Base-by-base conservation (phyloP, 2,329 filamentous ascomycete genomes). In the Trichoderma polysporum region DNA sequence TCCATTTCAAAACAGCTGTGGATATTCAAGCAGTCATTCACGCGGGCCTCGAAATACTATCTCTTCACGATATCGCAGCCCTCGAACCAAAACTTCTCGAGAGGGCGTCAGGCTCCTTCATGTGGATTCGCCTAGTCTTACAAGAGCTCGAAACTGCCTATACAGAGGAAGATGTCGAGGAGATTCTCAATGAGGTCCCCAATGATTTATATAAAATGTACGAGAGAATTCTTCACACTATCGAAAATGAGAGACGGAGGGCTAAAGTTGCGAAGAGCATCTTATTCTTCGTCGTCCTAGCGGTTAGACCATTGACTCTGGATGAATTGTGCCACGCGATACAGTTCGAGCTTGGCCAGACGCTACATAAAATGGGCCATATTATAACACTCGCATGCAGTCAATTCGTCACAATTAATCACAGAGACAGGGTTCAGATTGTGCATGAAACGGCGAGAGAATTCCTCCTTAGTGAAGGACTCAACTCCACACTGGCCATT, bases 391-490 rank as follows among this genome's bases (percentile, higher is more conserved):
- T 47, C 4, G 19, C 47, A 12, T 61, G 56, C 31, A 50, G 64
- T 22, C 64, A 66, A 31, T 54, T 66, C 6, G 45, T 66, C 25
- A 61, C 57, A 3, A 54, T 61, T 8, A 58, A 66, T 39, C 47
- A 54, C 22, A 47, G 45, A 9, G n/a, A 33, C 3, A 73, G 68
- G 54, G 72, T 80, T 2, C 71, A 76, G 39, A 76, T 80, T 71
- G 70, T 80, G 25, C 80, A 82, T 68, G 73, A 77, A 59, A 81
- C 79, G 15, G 79, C 77, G 22, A 73, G 76, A 64, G 71, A 74
- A 66, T 78, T 77, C 50, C 71, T 76, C 25, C 10, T 77, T 15
- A 67, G 61, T 19, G 49, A 62, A 1, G 49, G 49, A 52, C 25
- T 52, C 9, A 22, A 52, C 22, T 52, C 49, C 7, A 8, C 53